phyloP scores from a whole-genome alignment of 371 early-diverging fungal species.

The Lichtheimia hyalospora region DNA sequence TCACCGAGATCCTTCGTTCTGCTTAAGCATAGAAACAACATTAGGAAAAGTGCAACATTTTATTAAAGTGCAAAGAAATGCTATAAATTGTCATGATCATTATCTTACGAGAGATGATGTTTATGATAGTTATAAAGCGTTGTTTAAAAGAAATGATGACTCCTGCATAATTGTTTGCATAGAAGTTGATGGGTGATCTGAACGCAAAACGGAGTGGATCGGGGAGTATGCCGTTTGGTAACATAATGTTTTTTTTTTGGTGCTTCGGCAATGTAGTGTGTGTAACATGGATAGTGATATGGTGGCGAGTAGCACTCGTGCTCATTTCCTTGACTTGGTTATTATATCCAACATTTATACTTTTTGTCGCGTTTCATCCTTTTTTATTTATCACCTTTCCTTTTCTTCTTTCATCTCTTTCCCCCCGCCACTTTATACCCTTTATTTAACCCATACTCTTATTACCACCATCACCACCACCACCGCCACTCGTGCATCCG shows the following conservation, averaged over 20 bases:
- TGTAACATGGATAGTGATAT: conserved; percentile 53
- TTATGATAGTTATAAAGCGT: not conserved
- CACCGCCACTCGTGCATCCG: not conserved
- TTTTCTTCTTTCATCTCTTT: no score
- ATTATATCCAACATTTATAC: not conserved
- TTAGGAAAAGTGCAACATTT: not conserved
- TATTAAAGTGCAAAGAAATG: not conserved
- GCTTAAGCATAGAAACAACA: conserved; percentile 40
- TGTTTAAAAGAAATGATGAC: not conserved
- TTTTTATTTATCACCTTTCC: not conserved
- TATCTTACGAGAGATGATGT: no score
- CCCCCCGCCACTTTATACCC: not conserved
- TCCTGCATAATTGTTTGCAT: not conserved
- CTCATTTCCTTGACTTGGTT: not conserved
- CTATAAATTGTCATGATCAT: not conserved
- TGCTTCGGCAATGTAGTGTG: conserved; percentile 78
- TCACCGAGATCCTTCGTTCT: conserved; percentile 65
- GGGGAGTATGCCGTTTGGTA: not conserved
- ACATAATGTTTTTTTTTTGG: not conserved
- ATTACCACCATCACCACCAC: not conserved
- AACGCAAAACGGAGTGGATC: not conserved
- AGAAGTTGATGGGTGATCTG: not conserved
- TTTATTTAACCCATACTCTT: not conserved
- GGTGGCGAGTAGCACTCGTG: conserved; percentile 19
- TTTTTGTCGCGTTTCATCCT: not conserved